phyloP scores from a whole-genome alignment of 2,329 filamentous ascomycete species.

The Volutella citrinella region DNA sequence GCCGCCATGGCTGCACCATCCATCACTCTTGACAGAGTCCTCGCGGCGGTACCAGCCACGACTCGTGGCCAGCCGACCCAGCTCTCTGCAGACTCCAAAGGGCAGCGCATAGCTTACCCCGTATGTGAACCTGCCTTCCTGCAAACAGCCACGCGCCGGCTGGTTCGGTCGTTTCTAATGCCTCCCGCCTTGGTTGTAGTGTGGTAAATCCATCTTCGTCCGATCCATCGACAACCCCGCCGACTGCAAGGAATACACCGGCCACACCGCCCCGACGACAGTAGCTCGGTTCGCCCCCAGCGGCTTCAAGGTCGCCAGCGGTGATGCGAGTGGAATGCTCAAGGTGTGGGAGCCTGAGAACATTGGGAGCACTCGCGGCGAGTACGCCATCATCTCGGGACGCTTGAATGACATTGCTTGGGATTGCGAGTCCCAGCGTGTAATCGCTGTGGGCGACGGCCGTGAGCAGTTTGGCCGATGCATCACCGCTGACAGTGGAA shows the following conservation, averaged over 20 bases:
- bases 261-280: constrained; percentile 84
- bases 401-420: constrained; percentile 95
- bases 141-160: neutral
- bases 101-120: constrained; percentile 88
- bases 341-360: constrained; percentile 91
- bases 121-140: constrained; percentile 48
- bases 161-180: constrained; percentile 1
- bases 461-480: constrained; percentile 92
- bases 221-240: constrained; percentile 90
- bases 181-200: constrained; percentile 46
- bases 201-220: constrained; percentile 94
- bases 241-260: constrained; percentile 83
- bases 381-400: constrained; percentile 92
- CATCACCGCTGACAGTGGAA: constrained; percentile 93
- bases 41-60: constrained; percentile 82
- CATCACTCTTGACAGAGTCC: constrained; percentile 64
- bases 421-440: constrained; percentile 94
- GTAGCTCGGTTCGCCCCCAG: constrained; percentile 93
- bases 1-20: constrained; percentile 38
- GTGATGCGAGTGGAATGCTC: constrained; percentile 80
- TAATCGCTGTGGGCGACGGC: constrained; percentile 94
- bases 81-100: constrained; percentile 83
- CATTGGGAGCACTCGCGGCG: constrained; percentile 81
- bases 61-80: constrained; percentile 84
- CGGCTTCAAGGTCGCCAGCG: constrained; percentile 91